Base-by-base conservation (phyloP, 2,329 filamentous ascomycete species). In the Dactylonectria macrodidyma region DNA sequence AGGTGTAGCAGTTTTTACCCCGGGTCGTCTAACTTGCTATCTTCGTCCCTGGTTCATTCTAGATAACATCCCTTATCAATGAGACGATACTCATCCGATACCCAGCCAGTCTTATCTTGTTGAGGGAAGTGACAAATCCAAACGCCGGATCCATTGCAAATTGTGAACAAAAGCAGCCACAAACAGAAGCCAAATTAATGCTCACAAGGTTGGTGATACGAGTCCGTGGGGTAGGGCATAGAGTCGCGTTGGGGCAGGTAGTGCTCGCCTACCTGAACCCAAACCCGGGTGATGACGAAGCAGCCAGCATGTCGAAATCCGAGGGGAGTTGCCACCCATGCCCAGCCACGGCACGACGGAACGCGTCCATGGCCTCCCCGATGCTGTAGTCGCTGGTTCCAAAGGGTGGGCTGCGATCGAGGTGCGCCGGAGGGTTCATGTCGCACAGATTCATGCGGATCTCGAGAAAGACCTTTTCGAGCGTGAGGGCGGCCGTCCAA, bases 401-500 rank as follows among this genome's bases (percentile, higher is more conserved):
- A 33, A 1, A 26, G 14, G 36, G 9, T n/a, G 10, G 5, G 14
- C 2, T 46, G 33, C 16, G 3, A n/a, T 86, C 84, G 12, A 97
- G 82, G n/a, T 93, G 88, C 16, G 94, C 95, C 0, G 94, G 93
- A 0, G 91, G 93, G 0, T 96, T 92, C 1, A 83, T 82, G 56
- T 87, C 91, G 62, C 86, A 89, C 14, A 97, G 88, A 0, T 93
- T 93, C 82, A 97, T 82, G 24, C 93, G 91, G 26, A 98, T 91
- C 78, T 97, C 93, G 30, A 97, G 79, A 14, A 98, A 82, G 3
- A 97, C 90, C 59, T 90, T 92, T 78, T 97, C 95, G 71, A 97
- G 90, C 19, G 88, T 90, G 58, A 87, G 89, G 1, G 88, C 90
- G 0, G 92, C 90, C 24, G 87, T 90, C 95, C 95, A 98, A 30